Percentiles rank a stretch among this genome's conserved stretches.
These are phyloP conservation scores for Ophiostoma novo-ulmi DNA, from an alignment of 2,329 filamentous ascomycete species.

Conservation along the genomic window DNA sequence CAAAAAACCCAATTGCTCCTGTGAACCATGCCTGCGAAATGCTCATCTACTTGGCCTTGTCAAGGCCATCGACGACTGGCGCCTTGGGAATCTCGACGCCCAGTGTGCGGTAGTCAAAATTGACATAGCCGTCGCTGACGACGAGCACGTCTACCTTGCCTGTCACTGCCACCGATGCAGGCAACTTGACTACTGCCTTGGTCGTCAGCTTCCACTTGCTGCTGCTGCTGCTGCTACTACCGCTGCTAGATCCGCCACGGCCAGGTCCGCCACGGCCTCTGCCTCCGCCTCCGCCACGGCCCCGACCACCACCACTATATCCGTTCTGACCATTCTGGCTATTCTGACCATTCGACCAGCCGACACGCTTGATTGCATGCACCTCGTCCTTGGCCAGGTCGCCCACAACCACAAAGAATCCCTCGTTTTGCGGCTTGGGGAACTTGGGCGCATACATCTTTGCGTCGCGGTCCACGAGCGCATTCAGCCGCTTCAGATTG, in stretches of 20 bases:
- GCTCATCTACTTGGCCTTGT: constrained; percentile 30
- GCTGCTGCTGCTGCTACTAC: background rate
- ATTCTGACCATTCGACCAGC: constrained; percentile 51
- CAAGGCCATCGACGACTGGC: constrained; percentile 45
- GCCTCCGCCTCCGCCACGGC: background rate
- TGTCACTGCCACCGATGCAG: constrained; percentile 43
- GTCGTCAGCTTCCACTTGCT: constrained; percentile 44
- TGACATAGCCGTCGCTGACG: constrained; percentile 82
- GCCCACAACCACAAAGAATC: constrained; percentile 80
- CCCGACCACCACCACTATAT: background rate
- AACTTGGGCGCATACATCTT: constrained; percentile 83
- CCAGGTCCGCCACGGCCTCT: background rate
- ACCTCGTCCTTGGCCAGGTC: constrained; percentile 67
- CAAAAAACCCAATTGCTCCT: background rate
- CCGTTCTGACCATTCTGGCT: background rate
- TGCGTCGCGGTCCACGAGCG: constrained; percentile 58
- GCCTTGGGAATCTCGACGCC: constrained; percentile 49
- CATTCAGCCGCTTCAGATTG: constrained; percentile 61
- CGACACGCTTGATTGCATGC: constrained; percentile 77
- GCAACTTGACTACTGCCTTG: constrained; percentile 56
- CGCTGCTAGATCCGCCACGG: background rate
- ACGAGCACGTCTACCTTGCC: constrained; percentile 69
- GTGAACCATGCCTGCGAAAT: background rate
- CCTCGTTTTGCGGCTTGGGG: constrained; percentile 90
- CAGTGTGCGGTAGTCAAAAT: constrained; percentile 54